phyloP scores from a whole-genome alignment of 768 basidiomycete genomes.

The Boletus sp. region DNA sequence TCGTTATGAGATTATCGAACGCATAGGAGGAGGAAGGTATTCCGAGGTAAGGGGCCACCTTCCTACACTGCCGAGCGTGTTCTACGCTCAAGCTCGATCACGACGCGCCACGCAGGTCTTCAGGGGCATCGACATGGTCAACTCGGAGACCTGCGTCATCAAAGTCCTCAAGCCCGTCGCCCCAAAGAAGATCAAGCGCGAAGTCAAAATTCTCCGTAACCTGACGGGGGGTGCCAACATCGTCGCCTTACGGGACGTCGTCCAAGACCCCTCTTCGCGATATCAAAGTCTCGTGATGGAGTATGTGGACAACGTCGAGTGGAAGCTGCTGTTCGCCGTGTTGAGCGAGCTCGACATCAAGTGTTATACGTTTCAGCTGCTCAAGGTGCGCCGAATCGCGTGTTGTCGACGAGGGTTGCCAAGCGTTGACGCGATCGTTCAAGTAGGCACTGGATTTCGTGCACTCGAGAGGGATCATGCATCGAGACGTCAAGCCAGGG shows the following conservation, averaged over 20 bases:
- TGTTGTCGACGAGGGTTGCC: background rate
- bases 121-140: slow-evolving; percentile 56
- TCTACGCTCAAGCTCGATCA: background rate
- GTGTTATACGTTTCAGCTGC: slow-evolving; percentile 63
- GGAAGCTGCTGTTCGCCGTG: slow-evolving; percentile 55
- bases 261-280: slow-evolving; percentile 59
- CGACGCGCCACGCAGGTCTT: slow-evolving; percentile 43
- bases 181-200: slow-evolving; percentile 66
- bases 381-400: slow-evolving; percentile 39
- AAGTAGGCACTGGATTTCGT: slow-evolving; percentile 61
- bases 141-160: slow-evolving; percentile 55
- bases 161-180: slow-evolving; percentile 75
- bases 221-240: slow-evolving; percentile 71
- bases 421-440: background rate
- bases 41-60: slow-evolving; percentile 46
- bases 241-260: slow-evolving; percentile 63
- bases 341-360: slow-evolving; percentile 66
- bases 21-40: slow-evolving; percentile 66
- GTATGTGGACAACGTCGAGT: slow-evolving; percentile 66
- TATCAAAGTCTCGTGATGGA: slow-evolving; percentile 69
- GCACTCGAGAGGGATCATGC: slow-evolving; percentile 72
- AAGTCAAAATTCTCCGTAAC: slow-evolving; percentile 72
- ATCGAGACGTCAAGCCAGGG: slow-evolving; percentile 64
- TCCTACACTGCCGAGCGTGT: background rate
- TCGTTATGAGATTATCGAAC: slow-evolving; percentile 62